Conservation (phyloP, 257 asterid genomes). For the Lantana camara region DNA sequence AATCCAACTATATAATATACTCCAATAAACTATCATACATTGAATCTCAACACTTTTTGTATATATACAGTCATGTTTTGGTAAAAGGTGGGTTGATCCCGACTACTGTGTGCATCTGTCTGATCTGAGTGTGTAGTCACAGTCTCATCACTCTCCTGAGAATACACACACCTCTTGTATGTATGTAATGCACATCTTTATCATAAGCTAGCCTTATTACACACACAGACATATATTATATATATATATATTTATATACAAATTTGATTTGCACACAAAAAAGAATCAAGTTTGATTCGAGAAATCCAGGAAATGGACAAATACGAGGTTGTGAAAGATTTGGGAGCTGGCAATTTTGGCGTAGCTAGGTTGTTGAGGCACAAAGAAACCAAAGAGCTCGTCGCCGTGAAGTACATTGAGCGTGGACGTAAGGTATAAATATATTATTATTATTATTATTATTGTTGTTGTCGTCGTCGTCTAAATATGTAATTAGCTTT, state of each 20-base stretch:
- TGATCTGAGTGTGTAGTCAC: background rate
- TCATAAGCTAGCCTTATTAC: background rate
- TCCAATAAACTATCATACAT: background rate
- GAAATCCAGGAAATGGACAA: slow-evolving; percentile 46
- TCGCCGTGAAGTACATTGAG: slow-evolving; percentile 80
- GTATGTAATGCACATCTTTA: background rate
- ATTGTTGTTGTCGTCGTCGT: no score
- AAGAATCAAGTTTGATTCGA: no score
- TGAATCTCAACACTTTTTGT: background rate
- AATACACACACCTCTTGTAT: no score
- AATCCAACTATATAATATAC: background rate
- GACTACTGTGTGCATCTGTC: background rate
- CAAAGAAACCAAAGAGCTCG: slow-evolving; percentile 73
- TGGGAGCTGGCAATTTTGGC: slow-evolving; percentile 84
- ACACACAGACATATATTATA: no score
- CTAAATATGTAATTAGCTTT: no score
- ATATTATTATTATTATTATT: no score
- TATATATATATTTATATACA: no score
- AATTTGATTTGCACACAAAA: no score
- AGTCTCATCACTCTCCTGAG: background rate
- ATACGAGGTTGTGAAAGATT: slow-evolving; percentile 71
- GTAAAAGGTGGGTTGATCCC: background rate
- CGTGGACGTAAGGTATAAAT: slow-evolving; percentile 64
- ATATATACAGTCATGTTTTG: background rate
- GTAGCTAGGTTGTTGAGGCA: slow-evolving; percentile 76